A percentile compares a stretch with the other conserved stretches of the same genome.
phyloP scores from a whole-genome alignment of 2,329 filamentous ascomycete genomes.

The Dactylella cylindrospora region DNA sequence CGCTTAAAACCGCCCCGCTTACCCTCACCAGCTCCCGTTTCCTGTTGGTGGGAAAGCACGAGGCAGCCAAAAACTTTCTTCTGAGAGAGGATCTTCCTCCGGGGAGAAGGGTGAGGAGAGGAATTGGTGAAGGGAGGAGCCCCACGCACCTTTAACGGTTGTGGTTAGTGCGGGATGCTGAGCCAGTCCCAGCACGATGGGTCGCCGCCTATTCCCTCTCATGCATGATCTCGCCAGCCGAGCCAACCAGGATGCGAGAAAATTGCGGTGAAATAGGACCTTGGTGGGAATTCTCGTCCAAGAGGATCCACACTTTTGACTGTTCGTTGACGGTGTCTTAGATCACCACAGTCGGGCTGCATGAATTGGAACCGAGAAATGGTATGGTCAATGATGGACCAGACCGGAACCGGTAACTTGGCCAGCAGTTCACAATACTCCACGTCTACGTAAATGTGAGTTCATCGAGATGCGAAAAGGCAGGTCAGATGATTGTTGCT shows the following conservation, averaged over 20 bases:
- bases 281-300: conserved; percentile 36
- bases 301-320: conserved; percentile 29
- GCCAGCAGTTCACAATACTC: too few species aligned
- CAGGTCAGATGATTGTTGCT: conserved; percentile 30
- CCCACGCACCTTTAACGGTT: conserved; percentile 41
- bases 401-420: conserved; percentile 23
- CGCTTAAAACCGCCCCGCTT: conserved; percentile 42
- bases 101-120: conserved; percentile 12
- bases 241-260: conserved; percentile 35
- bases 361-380: conserved; percentile 42
- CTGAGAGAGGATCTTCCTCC: conserved; percentile 20
- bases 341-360: conserved; percentile 39
- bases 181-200: conserved; percentile 43
- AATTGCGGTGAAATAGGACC: conserved; percentile 37
- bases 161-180: conserved; percentile 19
- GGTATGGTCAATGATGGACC: conserved; percentile 12
- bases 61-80: conserved; percentile 36
- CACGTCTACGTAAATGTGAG: conserved; percentile 22
- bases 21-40: conserved; percentile 21
- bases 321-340: conserved; percentile 33
- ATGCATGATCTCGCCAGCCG: conserved; percentile 43
- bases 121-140: conserved; percentile 38
- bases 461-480: conserved; percentile 28
- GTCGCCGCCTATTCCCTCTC: conserved; percentile 44
- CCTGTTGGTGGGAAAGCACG: conserved; percentile 43